Conservation (phyloP, 2,329 filamentous ascomycete species). For the Sarocladium oryzae region DNA sequence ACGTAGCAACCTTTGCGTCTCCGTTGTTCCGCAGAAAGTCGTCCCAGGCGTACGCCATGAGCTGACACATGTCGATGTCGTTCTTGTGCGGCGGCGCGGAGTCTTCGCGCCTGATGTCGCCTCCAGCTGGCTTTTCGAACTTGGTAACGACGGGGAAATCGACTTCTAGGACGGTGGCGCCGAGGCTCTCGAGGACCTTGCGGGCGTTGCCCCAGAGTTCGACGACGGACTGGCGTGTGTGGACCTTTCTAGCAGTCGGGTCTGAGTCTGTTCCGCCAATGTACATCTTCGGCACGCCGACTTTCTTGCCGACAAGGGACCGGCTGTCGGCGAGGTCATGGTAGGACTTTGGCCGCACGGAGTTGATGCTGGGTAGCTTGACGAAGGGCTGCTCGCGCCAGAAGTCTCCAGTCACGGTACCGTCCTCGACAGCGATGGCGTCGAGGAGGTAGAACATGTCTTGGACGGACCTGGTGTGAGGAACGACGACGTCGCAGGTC, state of each 20-base stretch:
- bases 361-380: constrained; percentile 24
- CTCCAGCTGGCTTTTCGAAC: constrained; percentile 34
- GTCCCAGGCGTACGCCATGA: constrained; percentile 17
- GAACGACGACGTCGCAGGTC: constrained; percentile 48
- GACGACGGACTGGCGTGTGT: constrained; percentile 16
- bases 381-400: constrained; percentile 47
- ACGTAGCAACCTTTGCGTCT: constrained; percentile 22
- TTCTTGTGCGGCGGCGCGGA: constrained; percentile 25
- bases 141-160: constrained; percentile 39
- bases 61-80: constrained; percentile 33
- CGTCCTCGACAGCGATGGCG: constrained; percentile 38
- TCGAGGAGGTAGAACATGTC: constrained; percentile 46
- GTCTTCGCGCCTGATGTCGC: constrained; percentile 29
- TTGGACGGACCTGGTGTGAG: constrained; percentile 41
- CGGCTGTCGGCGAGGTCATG: constrained; percentile 21
- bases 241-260: constrained; percentile 13
- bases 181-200: constrained; percentile 29
- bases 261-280: constrained; percentile 30
- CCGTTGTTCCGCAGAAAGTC: constrained; percentile 24
- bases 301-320: constrained; percentile 35
- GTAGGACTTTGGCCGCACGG: constrained; percentile 23
- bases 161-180: constrained; percentile 34
- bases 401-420: constrained; percentile 39
- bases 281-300: constrained; percentile 47
- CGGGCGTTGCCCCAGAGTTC: constrained; percentile 25